Percentiles rank a stretch among this genome's conserved stretches.
These are phyloP conservation scores for Termitomyces sp. DNA, from an alignment of 768 basidiomycete genomes.

Conservation along the genomic window DNA sequence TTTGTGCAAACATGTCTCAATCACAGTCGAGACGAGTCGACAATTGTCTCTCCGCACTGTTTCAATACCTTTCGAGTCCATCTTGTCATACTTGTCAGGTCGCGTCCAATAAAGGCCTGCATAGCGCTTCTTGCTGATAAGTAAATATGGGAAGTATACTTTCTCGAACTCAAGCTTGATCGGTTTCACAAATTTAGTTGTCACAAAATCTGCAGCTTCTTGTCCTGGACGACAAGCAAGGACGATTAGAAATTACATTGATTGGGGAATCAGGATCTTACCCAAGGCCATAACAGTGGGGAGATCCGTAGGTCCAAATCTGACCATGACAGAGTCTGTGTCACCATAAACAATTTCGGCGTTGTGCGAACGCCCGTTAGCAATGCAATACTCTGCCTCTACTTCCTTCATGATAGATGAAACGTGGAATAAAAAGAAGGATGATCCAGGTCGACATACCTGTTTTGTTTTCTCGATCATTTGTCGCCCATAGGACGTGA, in stretches of 20 bases:
- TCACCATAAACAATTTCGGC: slow-evolving; percentile 98
- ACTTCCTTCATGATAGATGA: slow-evolving; percentile 54
- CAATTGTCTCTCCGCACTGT: slow-evolving; percentile 98
- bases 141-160: slow-evolving; percentile 95
- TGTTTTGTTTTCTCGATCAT: slow-evolving; percentile 98
- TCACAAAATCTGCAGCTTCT: slow-evolving; percentile 90
- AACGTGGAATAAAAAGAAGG: not conserved
- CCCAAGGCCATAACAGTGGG: slow-evolving; percentile 87
- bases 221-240: slow-evolving; percentile 47
- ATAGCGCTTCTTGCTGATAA: slow-evolving; percentile 98
- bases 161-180: slow-evolving; percentile 99
- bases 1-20: slow-evolving; percentile 96
- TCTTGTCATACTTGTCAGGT: slow-evolving; percentile 94
- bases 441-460: slow-evolving; percentile 30
- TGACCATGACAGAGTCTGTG: slow-evolving; percentile 99
- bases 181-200: slow-evolving; percentile 85
- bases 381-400: slow-evolving; percentile 78
- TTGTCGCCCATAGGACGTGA: slow-evolving; percentile 93
- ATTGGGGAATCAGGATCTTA: slow-evolving; percentile 18
- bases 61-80: slow-evolving; percentile 99
- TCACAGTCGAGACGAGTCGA: slow-evolving; percentile 95
- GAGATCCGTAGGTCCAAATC: slow-evolving; percentile 88
- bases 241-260: not conserved
- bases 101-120: slow-evolving; percentile 98
- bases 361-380: slow-evolving; percentile 81